Evolutionary conservation across 2,329 filamentous ascomycete genomes (phyloP).

Genomic region (Colletotrichum sp.): DNA sequence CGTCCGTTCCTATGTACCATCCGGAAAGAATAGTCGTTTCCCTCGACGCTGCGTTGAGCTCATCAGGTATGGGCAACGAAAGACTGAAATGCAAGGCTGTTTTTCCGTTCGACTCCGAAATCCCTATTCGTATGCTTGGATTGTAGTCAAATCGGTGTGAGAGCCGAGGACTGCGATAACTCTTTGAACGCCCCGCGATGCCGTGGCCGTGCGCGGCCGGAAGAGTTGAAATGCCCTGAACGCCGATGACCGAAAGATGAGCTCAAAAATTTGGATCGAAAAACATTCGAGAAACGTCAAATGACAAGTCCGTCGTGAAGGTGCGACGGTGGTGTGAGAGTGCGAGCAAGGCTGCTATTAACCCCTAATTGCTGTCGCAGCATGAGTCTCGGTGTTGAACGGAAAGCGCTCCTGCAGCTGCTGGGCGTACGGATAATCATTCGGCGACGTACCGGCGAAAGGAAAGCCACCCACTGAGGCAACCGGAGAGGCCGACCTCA

Average conservation of each 20-base stretch:
- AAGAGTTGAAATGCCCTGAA: constrained; percentile 9
- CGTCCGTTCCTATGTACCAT: constrained; percentile 21
- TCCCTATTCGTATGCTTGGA: constrained; percentile 16
- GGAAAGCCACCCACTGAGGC: constrained; percentile 49
- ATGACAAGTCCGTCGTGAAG: neutral
- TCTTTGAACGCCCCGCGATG: constrained; percentile 14
- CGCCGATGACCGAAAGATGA: constrained; percentile 9
- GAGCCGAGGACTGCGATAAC: neutral
- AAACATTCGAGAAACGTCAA: constrained; percentile 21
- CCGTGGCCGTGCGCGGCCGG: constrained; percentile 11
- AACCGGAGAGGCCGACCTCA: constrained; percentile 48
- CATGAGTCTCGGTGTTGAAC: constrained; percentile 51
- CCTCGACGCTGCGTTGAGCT: constrained; percentile 15
- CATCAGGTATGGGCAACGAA: constrained; percentile 7
- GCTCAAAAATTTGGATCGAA: neutral
- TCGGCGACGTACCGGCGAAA: constrained; percentile 51
- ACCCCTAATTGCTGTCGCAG: constrained; percentile 53
- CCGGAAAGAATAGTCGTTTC: neutral
- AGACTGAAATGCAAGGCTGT: constrained; percentile 8
- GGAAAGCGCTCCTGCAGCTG: constrained; percentile 53
- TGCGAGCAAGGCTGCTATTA: constrained; percentile 24
- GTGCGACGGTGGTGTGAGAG: neutral
- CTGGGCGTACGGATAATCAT: constrained; percentile 44
- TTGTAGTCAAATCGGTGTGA: constrained; percentile 1
- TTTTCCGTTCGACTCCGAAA: constrained; percentile 2